Evolutionary conservation across 1,284 basidiomycete species (phyloP).

Genomic region (Papiliotrema flavescens): DNA sequence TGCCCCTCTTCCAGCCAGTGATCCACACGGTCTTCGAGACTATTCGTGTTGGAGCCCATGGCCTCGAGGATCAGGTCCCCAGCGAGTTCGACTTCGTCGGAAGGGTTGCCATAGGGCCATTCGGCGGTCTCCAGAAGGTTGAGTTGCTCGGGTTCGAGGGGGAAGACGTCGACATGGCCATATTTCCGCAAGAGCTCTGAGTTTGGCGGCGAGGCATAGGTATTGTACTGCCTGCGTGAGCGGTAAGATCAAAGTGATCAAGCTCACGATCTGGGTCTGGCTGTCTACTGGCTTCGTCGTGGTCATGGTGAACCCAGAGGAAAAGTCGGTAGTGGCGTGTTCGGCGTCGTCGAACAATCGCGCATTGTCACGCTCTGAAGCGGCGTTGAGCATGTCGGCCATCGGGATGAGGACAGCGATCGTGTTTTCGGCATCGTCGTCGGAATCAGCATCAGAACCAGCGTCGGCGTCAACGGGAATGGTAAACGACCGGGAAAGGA

Average conservation of each 20-base stretch:
- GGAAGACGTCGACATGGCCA: conserved; percentile 82
- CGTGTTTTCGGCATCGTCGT: conserved; percentile 56
- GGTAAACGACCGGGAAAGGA: conserved; percentile 67
- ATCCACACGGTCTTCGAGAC: conserved; percentile 59
- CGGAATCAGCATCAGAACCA: conserved; percentile 45
- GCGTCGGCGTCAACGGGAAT: conserved; percentile 17
- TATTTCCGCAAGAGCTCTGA: conserved; percentile 90
- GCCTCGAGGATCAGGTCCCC: conserved; percentile 69
- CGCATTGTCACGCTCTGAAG: conserved; percentile 77
- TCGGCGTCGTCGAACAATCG: conserved; percentile 30
- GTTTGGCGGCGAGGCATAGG: conserved; percentile 92
- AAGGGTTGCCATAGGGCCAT: conserved; percentile 64
- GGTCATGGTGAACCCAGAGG: no score
- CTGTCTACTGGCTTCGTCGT: no score
- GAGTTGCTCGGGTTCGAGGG: conserved; percentile 50
- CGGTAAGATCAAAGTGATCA: no score
- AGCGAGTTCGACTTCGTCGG: conserved; percentile 79
- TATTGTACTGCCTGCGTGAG: conserved; percentile 72
- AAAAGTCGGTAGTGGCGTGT: no score
- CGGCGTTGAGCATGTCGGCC: conserved; percentile 91
- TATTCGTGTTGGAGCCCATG: conserved; percentile 6
- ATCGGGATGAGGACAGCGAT: conserved; percentile 93
- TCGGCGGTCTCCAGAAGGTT: conserved; percentile 17
- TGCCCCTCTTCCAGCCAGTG: conserved; percentile 87
- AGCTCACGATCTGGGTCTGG: no score